Evolutionary conservation across 352 stramenopile genomes (phyloP).

Genomic region (Phytophthora constricta): DNA sequence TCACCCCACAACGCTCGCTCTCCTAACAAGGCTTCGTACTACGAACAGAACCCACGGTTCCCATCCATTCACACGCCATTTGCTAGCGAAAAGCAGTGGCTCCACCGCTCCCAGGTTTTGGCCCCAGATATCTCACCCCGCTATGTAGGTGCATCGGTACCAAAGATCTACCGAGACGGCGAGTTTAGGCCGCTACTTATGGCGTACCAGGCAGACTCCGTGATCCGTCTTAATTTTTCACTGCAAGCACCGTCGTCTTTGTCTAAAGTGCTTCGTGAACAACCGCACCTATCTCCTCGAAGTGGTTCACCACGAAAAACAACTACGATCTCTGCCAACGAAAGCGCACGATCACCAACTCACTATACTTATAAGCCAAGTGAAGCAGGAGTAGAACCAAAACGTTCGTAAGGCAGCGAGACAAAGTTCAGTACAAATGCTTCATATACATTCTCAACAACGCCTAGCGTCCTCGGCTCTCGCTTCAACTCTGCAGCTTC

Average conservation of each 20-base stretch:
- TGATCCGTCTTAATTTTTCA: conserved; percentile 55
- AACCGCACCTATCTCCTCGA: conserved; percentile 24
- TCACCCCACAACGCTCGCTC: conserved; percentile 6
- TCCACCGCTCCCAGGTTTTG: conserved; percentile 52
- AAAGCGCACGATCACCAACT: not conserved
- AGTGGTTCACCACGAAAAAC: conserved; percentile 7
- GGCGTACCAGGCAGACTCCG: conserved; percentile 50
- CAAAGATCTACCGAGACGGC: conserved; percentile 64
- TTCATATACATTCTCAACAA: conserved; percentile 30
- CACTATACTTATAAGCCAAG: not conserved
- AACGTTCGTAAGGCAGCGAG: not conserved
- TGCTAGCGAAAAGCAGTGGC: conserved; percentile 57
- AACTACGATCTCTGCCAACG: not conserved
- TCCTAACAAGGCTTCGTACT: conserved; percentile 28
- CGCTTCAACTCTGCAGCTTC: conserved; percentile 36
- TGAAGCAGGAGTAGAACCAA: not conserved
- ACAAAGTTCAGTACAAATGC: conserved; percentile 23
- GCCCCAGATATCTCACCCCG: conserved; percentile 57
- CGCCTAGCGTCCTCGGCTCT: conserved; percentile 1
- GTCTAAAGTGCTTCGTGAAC: conserved; percentile 19
- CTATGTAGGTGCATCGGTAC: conserved; percentile 57
- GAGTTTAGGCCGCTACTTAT: conserved; percentile 59
- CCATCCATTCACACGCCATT: conserved; percentile 60
- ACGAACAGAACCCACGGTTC: conserved; percentile 70
- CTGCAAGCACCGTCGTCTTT: conserved; percentile 28